phyloP scores from a whole-genome alignment of 768 basidiomycete genomes.

The Lentinula detonsa region DNA sequence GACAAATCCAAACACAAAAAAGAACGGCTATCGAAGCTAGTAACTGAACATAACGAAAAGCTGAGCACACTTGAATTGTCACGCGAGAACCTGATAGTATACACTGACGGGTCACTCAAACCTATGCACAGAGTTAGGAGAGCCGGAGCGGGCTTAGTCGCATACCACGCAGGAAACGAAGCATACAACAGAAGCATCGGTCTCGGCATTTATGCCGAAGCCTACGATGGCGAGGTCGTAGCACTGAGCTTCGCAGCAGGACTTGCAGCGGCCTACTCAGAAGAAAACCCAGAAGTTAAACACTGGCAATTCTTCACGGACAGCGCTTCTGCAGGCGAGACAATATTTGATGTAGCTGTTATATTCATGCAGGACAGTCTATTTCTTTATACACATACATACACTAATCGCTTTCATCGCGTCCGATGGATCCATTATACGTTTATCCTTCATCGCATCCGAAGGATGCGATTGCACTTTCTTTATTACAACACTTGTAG shows the following conservation, averaged over 20 bases:
- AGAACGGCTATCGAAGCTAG: background rate
- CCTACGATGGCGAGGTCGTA: background rate
- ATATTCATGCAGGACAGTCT: no score
- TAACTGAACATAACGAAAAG: background rate
- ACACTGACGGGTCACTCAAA: background rate
- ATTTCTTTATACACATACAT: no score
- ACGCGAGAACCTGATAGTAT: background rate
- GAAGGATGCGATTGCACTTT: no score
- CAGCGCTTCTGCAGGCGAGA: background rate
- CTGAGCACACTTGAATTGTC: background rate
- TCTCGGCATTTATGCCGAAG: background rate
- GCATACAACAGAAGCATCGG: background rate
- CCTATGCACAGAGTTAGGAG: background rate
- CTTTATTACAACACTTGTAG: no score
- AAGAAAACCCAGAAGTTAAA: background rate
- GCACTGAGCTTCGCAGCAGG: background rate
- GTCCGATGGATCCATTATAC: no score
- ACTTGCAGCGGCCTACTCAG: background rate
- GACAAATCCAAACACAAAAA: background rate
- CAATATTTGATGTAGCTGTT: background rate
- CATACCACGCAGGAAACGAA: background rate
- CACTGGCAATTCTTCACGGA: background rate
- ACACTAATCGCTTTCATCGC: no score
- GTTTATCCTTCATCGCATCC: no score
- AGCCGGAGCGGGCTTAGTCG: background rate